Evolutionary conservation across 495 filamentous ascomycete genomes (phyloP), one percentile per base, ranked within the genome.

Genomic region (Immersiella caudata): DNA sequence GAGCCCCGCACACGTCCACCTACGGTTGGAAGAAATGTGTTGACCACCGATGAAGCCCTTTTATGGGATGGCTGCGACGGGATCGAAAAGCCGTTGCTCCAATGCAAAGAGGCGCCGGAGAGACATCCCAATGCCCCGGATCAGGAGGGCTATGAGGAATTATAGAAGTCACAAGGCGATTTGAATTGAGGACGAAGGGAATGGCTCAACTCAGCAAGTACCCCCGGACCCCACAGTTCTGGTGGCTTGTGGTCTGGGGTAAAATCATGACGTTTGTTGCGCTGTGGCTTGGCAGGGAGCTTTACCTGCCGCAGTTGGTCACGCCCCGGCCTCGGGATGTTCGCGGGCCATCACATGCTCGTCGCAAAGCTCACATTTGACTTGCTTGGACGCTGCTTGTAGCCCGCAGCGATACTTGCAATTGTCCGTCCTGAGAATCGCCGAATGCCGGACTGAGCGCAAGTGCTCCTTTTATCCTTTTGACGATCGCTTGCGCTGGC

Each of bases 371-470:
- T 46, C 40, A 46, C 40, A 33, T 33, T 33, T 8, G 29, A 33
- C 29, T 33, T 36, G 58, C 58, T 14, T 12, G 20, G 29, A 27
- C 60, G 60, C 60, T 20, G 40, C n/a, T 49, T 36, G 27, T 36
- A 25, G 36, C 60, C 22, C n/a, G 36, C 61, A 64, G 54, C 36
- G 12, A 68, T 68, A 55, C 29, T 33, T 33, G 20, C n/a, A 62
- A 7, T 50, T 55, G 61, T 60, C 60, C 66, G 60, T 20, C 63
- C 60, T 36, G 66, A 68, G 27, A 63, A 64, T 35, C 35, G 60
- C 16, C 35, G 57, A 36, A n/a, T 33, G 58, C 57, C 57, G 50
- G 46, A 60, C 22, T 49, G 33, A 60, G 24, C 46, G 58, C 36
- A 66, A 60, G 55, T 56, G 56, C 21, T 46, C 20, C 54, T 36